Evolutionary conservation across 805 yeast genomes (phyloP).

Genomic region (Barnettozyma wickerhamii): DNA sequence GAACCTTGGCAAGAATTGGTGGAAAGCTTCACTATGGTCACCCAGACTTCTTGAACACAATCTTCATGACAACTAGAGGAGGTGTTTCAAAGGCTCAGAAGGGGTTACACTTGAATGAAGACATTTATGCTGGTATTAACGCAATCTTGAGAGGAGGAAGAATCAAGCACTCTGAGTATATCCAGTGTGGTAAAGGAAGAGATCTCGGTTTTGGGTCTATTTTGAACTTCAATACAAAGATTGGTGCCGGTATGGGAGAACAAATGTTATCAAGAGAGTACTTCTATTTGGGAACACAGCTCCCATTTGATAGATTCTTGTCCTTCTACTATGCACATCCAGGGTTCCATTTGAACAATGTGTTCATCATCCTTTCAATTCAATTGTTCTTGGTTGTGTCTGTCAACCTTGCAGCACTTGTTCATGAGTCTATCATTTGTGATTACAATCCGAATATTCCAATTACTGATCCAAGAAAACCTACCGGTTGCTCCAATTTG

Average conservation of each 20-base stretch:
- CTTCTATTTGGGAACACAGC: constrained; percentile 70
- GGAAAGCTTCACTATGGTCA: constrained; percentile 86
- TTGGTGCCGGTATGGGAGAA: constrained; percentile 91
- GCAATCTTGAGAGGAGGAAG: constrained; percentile 78
- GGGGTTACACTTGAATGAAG: constrained; percentile 80
- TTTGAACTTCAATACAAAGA: constrained; percentile 75
- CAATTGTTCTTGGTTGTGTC: constrained; percentile 56
- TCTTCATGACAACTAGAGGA: constrained; percentile 80
- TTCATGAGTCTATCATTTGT: constrained; percentile 59
- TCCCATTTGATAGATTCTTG: constrained; percentile 72
- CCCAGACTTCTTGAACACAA: constrained; percentile 73
- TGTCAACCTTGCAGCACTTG: constrained; percentile 58
- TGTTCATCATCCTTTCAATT: constrained; percentile 66
- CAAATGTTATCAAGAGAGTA: constrained; percentile 81
- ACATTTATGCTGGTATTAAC: constrained; percentile 83
- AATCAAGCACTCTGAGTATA: constrained; percentile 77
- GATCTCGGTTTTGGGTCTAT: constrained; percentile 83
- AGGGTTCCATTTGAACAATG: constrained; percentile 78
- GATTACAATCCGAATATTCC: constrained; percentile 54
- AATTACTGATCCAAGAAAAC: constrained; percentile 55
- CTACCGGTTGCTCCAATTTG: constrained; percentile 68
- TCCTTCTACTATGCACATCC: constrained; percentile 85
- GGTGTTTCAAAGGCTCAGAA: constrained; percentile 85
- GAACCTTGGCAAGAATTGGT: constrained; percentile 77
- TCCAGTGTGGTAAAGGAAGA: constrained; percentile 84